Conservation (phyloP, 2,329 filamentous ascomycete species). For the Stagonosporopsis chrysanthemi region DNA sequence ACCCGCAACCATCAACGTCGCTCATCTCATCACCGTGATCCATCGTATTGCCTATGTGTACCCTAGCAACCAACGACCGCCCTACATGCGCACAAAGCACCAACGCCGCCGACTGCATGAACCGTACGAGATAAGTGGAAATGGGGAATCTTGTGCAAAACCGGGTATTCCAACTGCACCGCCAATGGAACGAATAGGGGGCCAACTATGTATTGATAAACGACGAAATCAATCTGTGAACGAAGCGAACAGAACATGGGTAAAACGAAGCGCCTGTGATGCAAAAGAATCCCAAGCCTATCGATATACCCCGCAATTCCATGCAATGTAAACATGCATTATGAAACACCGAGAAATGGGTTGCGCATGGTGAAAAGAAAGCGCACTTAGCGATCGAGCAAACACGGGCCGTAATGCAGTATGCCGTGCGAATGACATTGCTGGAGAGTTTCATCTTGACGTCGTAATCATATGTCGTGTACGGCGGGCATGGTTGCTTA, state of each 20-base stretch:
- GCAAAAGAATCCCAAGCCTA: slow-evolving; percentile 26
- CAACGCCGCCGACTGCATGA: slow-evolving; percentile 19
- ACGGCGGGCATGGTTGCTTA: not conserved
- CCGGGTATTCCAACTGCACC: slow-evolving; percentile 22
- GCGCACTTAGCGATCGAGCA: slow-evolving; percentile 1
- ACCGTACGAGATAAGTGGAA: slow-evolving; percentile 23
- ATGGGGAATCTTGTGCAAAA: slow-evolving; percentile 42
- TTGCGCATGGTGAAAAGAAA: slow-evolving; percentile 13
- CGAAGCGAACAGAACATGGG: slow-evolving; percentile 16
- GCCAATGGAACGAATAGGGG: slow-evolving; percentile 29
- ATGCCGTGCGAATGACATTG: slow-evolving; percentile 10
- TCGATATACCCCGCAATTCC: slow-evolving; percentile 31
- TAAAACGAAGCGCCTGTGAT: slow-evolving; percentile 28
- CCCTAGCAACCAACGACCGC: slow-evolving; percentile 28
- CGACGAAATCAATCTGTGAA: slow-evolving; percentile 20
- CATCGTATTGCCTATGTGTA: slow-evolving; percentile 18
- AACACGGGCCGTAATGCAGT: slow-evolving; percentile 7
- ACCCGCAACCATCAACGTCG: slow-evolving; percentile 16
- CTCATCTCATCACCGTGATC: slow-evolving; percentile 7
- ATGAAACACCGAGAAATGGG: slow-evolving; percentile 31
- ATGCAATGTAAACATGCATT: slow-evolving; percentile 40
- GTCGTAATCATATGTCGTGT: slow-evolving; percentile 13
- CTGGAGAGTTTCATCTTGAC: slow-evolving; percentile 1
- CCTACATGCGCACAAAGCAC: slow-evolving; percentile 27
- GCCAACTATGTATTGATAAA: slow-evolving; percentile 24